These are phyloP conservation scores for Pulveroboletus sp. DNA, from an alignment of 768 basidiomycete species.

Conservation along the genomic window DNA sequence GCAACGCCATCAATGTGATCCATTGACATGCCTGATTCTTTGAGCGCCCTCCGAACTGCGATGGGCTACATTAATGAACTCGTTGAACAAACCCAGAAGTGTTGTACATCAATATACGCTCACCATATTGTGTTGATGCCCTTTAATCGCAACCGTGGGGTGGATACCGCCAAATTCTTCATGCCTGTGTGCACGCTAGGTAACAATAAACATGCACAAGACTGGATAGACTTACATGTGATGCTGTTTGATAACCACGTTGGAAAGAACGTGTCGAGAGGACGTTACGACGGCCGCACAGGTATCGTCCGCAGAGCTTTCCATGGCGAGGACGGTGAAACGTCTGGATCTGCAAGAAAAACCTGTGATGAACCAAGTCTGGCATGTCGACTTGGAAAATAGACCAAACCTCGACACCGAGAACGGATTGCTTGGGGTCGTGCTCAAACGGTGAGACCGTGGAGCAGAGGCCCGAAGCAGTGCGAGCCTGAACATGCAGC, in stretches of 20 bases:
- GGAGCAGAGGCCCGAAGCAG: neutral
- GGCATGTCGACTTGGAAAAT: neutral
- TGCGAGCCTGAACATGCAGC: neutral
- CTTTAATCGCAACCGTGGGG: slow-evolving; percentile 67
- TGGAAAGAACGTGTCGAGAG: slow-evolving; percentile 64
- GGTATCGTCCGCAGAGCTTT: slow-evolving; percentile 92
- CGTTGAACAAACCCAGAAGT: neutral
- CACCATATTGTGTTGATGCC: slow-evolving; percentile 80
- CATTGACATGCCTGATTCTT: slow-evolving; percentile 54
- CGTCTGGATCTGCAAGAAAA: neutral
- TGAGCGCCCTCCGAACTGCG: slow-evolving; percentile 64
- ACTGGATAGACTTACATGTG: slow-evolving; percentile 38
- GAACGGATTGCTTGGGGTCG: neutral
- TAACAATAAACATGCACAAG: neutral
- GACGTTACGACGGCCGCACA: slow-evolving; percentile 85
- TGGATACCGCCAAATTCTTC: slow-evolving; percentile 61
- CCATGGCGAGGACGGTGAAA: slow-evolving; percentile 67
- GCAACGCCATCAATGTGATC: slow-evolving; percentile 80
- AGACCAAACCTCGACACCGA: neutral
- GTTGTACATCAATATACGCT: neutral
- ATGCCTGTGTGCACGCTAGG: slow-evolving; percentile 13
- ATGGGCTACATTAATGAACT: slow-evolving; percentile 47
- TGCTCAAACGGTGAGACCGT: neutral
- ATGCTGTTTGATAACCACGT: slow-evolving; percentile 83
- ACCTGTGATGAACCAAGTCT: neutral